A percentile compares a stretch with the other conserved stretches of the same genome.
These are phyloP conservation scores for Calonectria hongkongensis DNA, from an alignment of 2,329 filamentous ascomycete genomes.

Conservation along the genomic window DNA sequence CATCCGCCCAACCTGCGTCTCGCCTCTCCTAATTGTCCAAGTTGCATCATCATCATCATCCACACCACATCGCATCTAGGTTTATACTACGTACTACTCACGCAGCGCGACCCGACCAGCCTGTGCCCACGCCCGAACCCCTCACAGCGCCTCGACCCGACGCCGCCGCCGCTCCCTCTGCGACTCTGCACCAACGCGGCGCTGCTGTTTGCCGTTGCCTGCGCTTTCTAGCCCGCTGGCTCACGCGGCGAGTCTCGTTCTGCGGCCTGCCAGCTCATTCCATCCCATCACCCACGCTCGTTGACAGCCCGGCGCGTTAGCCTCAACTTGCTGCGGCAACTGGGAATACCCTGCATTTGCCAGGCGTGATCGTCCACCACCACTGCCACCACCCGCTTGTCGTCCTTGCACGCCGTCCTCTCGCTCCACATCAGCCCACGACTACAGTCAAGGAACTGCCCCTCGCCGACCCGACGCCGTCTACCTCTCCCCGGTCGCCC, in stretches of 20 bases:
- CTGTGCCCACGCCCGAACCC: conserved; percentile 51
- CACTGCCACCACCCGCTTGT: conserved; percentile 50
- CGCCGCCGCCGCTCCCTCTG: conserved; percentile 12
- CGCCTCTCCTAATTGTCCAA: conserved; percentile 34
- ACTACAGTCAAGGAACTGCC: conserved; percentile 51
- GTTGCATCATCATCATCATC: conserved; percentile 39
- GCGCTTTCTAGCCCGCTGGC: conserved; percentile 30
- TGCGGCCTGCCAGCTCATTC: conserved; percentile 47
- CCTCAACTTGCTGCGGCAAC: conserved; percentile 38
- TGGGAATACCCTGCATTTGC: conserved; percentile 51
- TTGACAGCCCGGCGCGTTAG: conserved; percentile 30
- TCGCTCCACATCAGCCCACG: conserved; percentile 56
- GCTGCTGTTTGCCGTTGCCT: conserved; percentile 37
- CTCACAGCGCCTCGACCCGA: conserved; percentile 48
- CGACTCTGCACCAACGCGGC: conserved; percentile 17
- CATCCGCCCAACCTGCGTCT: conserved; percentile 34
- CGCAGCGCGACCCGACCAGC: conserved; percentile 41
- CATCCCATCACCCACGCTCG: conserved; percentile 40
- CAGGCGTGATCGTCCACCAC: conserved; percentile 52
- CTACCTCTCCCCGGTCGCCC: conserved; percentile 37
- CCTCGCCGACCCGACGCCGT: conserved; percentile 28
- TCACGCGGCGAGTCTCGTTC: conserved; percentile 13
- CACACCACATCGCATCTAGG: conserved; percentile 26
- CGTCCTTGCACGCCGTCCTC: conserved; percentile 46
- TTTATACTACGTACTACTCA: conserved; percentile 30